Percentiles rank a stretch among this genome's conserved stretches.
Evolutionary conservation across 768 basidiomycete genomes (phyloP).

Genomic region (Tulasnella sp.): DNA sequence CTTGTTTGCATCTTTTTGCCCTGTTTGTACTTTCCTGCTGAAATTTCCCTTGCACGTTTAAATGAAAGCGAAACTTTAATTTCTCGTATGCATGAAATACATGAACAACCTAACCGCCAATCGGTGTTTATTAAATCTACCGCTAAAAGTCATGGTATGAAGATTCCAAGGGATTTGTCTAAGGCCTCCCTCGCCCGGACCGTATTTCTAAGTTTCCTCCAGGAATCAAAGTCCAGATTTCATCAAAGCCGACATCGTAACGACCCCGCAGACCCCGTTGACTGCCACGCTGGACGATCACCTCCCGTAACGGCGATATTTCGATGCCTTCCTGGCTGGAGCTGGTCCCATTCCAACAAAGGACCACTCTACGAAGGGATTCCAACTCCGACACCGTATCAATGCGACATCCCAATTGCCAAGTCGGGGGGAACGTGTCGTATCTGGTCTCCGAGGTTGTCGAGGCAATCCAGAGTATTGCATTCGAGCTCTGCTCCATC

Average conservation of each 20-base stretch:
- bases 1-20: too few relatives aligned
- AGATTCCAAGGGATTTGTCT: too few relatives aligned
- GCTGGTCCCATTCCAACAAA: neutral
- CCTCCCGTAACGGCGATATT: neutral
- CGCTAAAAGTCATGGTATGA: too few relatives aligned
- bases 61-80: too few relatives aligned
- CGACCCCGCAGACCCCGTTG: neutral
- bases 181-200: neutral
- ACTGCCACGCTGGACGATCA: neutral
- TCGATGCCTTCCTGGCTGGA: neutral
- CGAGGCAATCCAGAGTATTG: neutral
- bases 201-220: neutral
- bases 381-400: neutral
- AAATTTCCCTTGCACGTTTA: too few relatives aligned
- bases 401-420: neutral
- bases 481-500: neutral
- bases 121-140: too few relatives aligned
- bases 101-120: too few relatives aligned
- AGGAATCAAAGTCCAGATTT: neutral
- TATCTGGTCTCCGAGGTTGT: neutral
- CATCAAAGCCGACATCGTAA: neutral
- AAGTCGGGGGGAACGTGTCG: neutral
- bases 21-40: too few relatives aligned
- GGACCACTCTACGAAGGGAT: neutral
- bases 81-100: too few relatives aligned